phyloP scores from a whole-genome alignment of 106 monocot genomes.

The Acorus gramineus region DNA sequence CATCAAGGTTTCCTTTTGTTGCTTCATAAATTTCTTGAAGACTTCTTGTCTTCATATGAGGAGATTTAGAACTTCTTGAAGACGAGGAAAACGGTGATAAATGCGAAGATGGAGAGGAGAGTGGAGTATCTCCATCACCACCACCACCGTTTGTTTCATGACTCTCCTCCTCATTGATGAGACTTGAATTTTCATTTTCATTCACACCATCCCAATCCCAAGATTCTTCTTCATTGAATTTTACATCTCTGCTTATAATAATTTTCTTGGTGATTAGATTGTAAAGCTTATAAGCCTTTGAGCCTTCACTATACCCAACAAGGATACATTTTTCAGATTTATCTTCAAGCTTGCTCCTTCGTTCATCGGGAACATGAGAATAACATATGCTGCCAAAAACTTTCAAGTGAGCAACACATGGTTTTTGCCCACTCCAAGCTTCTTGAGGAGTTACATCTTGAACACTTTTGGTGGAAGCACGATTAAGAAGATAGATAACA shows the following conservation, averaged over 20 bases:
- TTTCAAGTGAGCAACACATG: neutral
- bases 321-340: constrained; percentile 5
- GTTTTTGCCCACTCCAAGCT: constrained; percentile 1
- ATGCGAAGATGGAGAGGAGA: no score
- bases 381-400: neutral
- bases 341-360: neutral
- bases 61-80: no score
- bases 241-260: neutral
- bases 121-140: no score
- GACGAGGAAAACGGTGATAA: no score
- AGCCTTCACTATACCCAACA: neutral
- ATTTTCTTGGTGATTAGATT: neutral
- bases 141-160: no score
- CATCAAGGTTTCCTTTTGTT: no score
- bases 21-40: no score
- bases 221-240: constrained; percentile 1
- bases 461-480: neutral
- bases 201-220: constrained; percentile 1
- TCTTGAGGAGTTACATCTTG: neutral
- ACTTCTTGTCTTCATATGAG: no score
- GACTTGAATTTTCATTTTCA: no score
- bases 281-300: no score
- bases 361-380: neutral
- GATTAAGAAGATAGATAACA: neutral
- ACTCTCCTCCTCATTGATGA: no score